Evolutionary conservation across 192 early-diverging fungal species (phyloP).

Genomic region (Tieghemiomyces parasiticus): DNA sequence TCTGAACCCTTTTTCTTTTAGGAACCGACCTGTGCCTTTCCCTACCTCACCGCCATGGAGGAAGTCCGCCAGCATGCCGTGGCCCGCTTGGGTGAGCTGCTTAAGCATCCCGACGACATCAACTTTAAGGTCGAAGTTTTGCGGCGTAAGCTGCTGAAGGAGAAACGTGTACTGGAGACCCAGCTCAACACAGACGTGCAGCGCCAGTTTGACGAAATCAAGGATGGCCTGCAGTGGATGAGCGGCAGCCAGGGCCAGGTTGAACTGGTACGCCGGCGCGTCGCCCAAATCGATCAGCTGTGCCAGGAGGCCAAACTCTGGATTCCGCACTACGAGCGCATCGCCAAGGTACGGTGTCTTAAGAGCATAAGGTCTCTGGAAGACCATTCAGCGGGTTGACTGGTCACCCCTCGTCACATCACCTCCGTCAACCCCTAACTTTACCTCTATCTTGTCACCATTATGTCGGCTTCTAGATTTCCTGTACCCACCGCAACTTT

Average conservation of each 20-base stretch:
- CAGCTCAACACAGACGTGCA: constrained; percentile 93
- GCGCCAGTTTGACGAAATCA: constrained; percentile 76
- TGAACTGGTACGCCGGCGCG: constrained; percentile 45
- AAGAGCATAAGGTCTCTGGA: too few relatives aligned
- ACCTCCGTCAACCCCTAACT: too few relatives aligned
- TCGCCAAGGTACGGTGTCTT: constrained; percentile 72
- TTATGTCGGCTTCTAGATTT: constrained; percentile 51
- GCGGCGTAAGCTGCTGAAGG: constrained; percentile 69
- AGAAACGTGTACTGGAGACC: constrained; percentile 84
- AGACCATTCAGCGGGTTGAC: too few relatives aligned
- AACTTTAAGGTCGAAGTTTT: constrained; percentile 64
- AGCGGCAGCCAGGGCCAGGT: constrained; percentile 45
- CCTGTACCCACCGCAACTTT: constrained; percentile 91
- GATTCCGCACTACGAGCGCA: constrained; percentile 80
- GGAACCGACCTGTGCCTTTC: background rate
- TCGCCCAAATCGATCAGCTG: constrained; percentile 71
- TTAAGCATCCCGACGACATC: constrained; percentile 91
- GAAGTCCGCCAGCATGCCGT: constrained; percentile 60
- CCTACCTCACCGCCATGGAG: constrained; percentile 6
- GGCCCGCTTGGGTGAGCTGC: constrained; percentile 61
- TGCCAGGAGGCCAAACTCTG: constrained; percentile 74
- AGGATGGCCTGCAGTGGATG: constrained; percentile 73
- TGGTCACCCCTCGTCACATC: too few relatives aligned
- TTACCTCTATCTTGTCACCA: too few relatives aligned
- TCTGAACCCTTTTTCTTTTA: background rate